phyloP scores from a whole-genome alignment of 2,329 filamentous ascomycete species.

The Hymenoscyphus repandus region DNA sequence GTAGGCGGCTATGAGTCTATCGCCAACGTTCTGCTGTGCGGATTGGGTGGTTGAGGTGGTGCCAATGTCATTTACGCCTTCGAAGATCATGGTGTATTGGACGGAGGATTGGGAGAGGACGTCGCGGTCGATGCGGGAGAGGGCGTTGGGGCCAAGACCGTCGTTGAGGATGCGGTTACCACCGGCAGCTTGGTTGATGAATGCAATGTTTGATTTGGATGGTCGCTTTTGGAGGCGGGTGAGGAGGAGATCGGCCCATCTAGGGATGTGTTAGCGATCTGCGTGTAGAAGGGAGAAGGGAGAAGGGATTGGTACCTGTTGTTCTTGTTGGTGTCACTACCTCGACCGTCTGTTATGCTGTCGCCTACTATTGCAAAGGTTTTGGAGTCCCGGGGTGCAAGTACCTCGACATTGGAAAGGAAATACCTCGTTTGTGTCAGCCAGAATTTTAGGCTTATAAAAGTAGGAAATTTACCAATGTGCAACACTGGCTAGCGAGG shows the following conservation, averaged over 20 bases:
- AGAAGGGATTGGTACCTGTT: constrained; percentile 38
- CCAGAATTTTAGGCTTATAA: not conserved
- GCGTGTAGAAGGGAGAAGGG: not conserved
- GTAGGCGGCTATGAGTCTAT: constrained; percentile 51
- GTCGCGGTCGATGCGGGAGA: constrained; percentile 59
- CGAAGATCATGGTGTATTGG: constrained; percentile 59
- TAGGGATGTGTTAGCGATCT: constrained; percentile 15
- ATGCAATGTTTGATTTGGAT: constrained; percentile 43
- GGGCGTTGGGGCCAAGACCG: constrained; percentile 55
- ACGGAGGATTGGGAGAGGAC: constrained; percentile 53
- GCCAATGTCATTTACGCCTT: constrained; percentile 67
- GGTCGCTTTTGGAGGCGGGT: constrained; percentile 43
- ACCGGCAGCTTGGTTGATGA: constrained; percentile 63
- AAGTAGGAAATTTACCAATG: constrained; percentile 34
- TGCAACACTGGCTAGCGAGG: constrained; percentile 26
- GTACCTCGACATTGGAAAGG: constrained; percentile 53
- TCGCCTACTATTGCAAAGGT: constrained; percentile 55
- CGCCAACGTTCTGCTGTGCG: constrained; percentile 45
- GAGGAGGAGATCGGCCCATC: constrained; percentile 54
- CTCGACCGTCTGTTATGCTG: constrained; percentile 62
- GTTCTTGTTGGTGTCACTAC: constrained; percentile 55
- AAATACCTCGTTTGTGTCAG: constrained; percentile 46
- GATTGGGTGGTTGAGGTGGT: constrained; percentile 38
- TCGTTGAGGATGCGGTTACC: constrained; percentile 61
- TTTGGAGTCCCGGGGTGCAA: constrained; percentile 38